Conservation (phyloP, 331 rosid genomes). For the Malus hybrid region DNA sequence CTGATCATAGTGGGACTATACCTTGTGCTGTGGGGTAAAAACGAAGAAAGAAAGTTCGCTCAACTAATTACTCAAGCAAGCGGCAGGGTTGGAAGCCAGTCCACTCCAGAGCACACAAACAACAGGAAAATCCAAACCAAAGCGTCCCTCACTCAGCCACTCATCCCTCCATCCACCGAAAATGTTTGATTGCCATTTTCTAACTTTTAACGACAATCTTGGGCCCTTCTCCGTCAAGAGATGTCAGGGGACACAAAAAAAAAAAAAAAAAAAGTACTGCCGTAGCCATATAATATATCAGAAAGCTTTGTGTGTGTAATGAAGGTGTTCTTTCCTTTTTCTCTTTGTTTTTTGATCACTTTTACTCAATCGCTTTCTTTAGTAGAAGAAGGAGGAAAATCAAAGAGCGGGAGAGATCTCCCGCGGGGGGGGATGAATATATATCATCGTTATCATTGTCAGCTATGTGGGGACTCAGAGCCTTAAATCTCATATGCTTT, state of each 20-base stretch:
- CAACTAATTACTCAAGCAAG: constrained; percentile 26
- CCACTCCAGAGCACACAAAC: constrained; percentile 53
- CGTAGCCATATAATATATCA: constrained; percentile 28
- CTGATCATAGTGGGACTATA: constrained; percentile 72
- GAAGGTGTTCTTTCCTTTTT: constrained; percentile 13
- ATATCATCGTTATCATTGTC: constrained; percentile 33
- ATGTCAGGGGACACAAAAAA: not conserved
- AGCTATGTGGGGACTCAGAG: constrained; percentile 28
- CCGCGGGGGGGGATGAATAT: constrained; percentile 27
- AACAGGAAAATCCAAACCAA: constrained; percentile 56
- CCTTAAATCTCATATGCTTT: constrained; percentile 32
- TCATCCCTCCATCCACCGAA: constrained; percentile 67
- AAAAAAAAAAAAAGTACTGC: not conserved
- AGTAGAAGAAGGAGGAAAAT: constrained; percentile 11
- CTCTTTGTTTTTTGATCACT: not conserved
- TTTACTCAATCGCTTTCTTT: constrained; percentile 27
- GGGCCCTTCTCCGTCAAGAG: constrained; percentile 15
- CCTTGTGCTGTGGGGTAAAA: constrained; percentile 82
- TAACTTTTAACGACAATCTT: constrained; percentile 8
- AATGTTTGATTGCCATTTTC: constrained; percentile 40
- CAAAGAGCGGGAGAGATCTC: constrained; percentile 13
- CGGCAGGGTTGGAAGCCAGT: constrained; percentile 30
- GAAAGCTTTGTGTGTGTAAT: constrained; percentile 50
- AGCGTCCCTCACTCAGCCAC: constrained; percentile 65
- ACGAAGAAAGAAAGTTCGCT: constrained; percentile 64